A percentile compares a stretch with the other conserved stretches of the same genome.
These are phyloP conservation scores for Cicer bijugum DNA, from an alignment of 306 rosid genomes.

Conservation along the genomic window DNA sequence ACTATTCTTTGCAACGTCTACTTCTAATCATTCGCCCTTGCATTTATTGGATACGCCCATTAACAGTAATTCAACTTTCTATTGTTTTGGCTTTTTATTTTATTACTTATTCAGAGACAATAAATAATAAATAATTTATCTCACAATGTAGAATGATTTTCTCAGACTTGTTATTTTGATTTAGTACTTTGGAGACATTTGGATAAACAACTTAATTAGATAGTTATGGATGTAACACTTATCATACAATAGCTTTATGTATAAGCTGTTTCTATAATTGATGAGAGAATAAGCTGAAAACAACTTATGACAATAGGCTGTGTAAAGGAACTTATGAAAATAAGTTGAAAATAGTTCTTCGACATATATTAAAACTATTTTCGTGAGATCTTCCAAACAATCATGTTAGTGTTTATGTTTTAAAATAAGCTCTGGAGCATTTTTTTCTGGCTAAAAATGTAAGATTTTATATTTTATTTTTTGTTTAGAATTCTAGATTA, in stretches of 20 bases:
- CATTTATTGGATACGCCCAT: slow-evolving; percentile 36
- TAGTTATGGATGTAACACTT: background rate
- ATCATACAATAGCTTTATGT: background rate
- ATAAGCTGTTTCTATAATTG: background rate
- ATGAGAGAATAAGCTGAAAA: background rate
- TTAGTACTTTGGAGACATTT: background rate
- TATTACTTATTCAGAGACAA: slow-evolving; percentile 47
- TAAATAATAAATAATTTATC: slow-evolving; percentile 41
- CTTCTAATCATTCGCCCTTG: slow-evolving; percentile 42
- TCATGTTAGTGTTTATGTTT: background rate
- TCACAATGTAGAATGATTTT: background rate
- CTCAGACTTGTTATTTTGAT: background rate
- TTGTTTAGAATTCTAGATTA: slow-evolving; percentile 6
- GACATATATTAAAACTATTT: background rate
- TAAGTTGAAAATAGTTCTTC: background rate
- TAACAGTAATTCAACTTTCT: slow-evolving; percentile 55
- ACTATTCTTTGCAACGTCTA: slow-evolving; percentile 15
- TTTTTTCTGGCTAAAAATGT: background rate
- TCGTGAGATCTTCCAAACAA: background rate
- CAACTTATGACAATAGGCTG: background rate
- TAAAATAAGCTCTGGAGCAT: background rate
- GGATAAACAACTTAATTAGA: background rate
- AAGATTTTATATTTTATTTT: background rate
- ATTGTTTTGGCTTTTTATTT: background rate
- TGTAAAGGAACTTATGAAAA: background rate